phyloP scores from a whole-genome alignment of 2,329 filamentous ascomycete species.

The Talaromyces albobiverticillius region DNA sequence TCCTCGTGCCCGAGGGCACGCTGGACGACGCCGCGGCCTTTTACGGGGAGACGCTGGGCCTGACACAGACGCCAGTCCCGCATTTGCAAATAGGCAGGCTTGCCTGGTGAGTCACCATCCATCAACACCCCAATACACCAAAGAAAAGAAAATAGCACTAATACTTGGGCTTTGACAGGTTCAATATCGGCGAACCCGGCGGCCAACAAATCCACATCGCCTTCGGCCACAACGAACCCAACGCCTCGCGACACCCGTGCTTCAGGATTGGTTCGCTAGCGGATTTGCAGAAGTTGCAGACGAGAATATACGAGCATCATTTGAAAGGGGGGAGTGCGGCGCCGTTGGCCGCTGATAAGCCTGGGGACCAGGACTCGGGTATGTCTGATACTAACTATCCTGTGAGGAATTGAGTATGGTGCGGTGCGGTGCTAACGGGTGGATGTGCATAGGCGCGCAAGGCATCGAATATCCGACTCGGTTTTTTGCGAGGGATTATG shows the following conservation, averaged over 20 bases:
- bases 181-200: conserved; percentile 53
- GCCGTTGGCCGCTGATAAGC: conserved; percentile 55
- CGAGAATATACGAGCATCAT: conserved; percentile 53
- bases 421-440: conserved; percentile 18
- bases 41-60: conserved; percentile 56
- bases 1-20: conserved; percentile 55
- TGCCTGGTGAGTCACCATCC: conserved; percentile 47
- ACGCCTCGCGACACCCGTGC: conserved; percentile 56
- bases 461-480: conserved; percentile 59
- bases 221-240: conserved; percentile 39
- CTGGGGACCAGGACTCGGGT: conserved; percentile 49
- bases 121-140: neutral
- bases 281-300: conserved; percentile 48
- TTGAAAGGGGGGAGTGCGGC: conserved; percentile 48
- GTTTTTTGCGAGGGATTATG: conserved; percentile 62
- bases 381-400: neutral
- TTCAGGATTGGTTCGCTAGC: conserved; percentile 52
- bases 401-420: too few species aligned
- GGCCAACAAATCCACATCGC: conserved; percentile 59
- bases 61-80: conserved; percentile 54
- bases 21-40: conserved; percentile 53
- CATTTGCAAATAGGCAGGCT: conserved; percentile 49
- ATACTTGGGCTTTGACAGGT: conserved; percentile 33
- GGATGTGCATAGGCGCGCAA: conserved; percentile 40
- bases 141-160: neutral